Evolutionary conservation across 2,329 filamentous ascomycete species (phyloP).

Genomic region (Trichophyton equinum): DNA sequence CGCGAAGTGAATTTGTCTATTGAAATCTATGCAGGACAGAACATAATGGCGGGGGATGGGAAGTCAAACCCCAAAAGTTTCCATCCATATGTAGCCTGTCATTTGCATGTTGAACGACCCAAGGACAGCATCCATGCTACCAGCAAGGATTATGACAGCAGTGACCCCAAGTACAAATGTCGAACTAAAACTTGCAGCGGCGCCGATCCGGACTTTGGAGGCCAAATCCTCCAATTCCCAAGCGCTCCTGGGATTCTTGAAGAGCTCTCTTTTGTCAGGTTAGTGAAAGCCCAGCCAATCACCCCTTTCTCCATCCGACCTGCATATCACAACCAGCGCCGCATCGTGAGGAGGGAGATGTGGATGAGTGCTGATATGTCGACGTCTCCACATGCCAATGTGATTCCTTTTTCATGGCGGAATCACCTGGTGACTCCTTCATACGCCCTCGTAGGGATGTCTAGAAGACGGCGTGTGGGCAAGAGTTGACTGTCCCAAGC

Average conservation of each 20-base stretch:
- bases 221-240: constrained; percentile 47
- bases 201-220: constrained; percentile 53
- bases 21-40: constrained; percentile 63
- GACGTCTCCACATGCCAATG: background rate
- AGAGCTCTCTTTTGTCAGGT: constrained; percentile 62
- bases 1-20: constrained; percentile 55
- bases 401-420: constrained; percentile 1
- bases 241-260: constrained; percentile 48
- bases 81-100: constrained; percentile 63
- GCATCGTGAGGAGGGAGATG: background rate
- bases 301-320: constrained; percentile 7
- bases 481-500: background rate
- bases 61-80: constrained; percentile 47
- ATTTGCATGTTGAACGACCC: constrained; percentile 66
- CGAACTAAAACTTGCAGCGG: constrained; percentile 45
- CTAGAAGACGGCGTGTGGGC: too few species aligned
- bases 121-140: constrained; percentile 34
- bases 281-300: constrained; percentile 25
- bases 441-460: background rate
- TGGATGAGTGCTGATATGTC: background rate
- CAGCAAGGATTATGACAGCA: constrained; percentile 42
- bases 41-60: constrained; percentile 53
- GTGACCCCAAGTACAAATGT: constrained; percentile 45
- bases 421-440: background rate
- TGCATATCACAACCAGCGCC: background rate